Base-by-base conservation (phyloP, 345 rosid species). In the Aquilaria sinensis region DNA sequence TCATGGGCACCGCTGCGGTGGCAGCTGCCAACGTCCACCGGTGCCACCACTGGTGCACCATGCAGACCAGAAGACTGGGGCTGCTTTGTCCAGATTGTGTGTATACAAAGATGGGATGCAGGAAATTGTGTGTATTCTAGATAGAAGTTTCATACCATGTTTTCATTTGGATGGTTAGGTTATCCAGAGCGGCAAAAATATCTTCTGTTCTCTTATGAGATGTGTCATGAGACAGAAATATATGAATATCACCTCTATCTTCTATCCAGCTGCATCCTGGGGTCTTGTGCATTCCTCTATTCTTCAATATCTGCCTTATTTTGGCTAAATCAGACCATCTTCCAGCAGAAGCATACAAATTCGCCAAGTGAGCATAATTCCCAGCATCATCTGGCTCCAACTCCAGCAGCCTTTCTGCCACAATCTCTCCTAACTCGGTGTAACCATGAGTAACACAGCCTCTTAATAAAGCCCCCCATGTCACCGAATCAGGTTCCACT, bases 261-360 rank as follows among this genome's bases (percentile, higher is more conserved):
- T 75, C 78, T 10, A 83, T 71, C 76, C 84, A 78, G 67, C 88
- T 85, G 72, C 78, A 78, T 48, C 91, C 86, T 11, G 88, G 88
- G 47, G 47, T 74, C 72, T 82, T 85, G 31, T 63, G 74, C 82
- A 80, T 66, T 53, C 78, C 74, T 53, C 51, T 48, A 12, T 66
- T 76, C 71, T 80, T 78, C 56, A 74, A 71, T 48, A 23, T 66
- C 23, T 65, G 70, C 60, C 86, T 75, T 12, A 67, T 72, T 64
- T 57, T 68, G 46, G 69, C 77, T 33, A 75, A 67, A 47, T 80
- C 80, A 10, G 64, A 67, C 88, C 86, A 80, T 77, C 66, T 83
- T 51, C 82, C 88, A 6, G 76, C 68, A 65, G 34, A 73, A 10
- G 85, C 91, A 66, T 73, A 85, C 41, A 85, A 75, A 58, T 83